Percentiles rank a stretch among this genome's conserved stretches.
Evolutionary conservation across 805 yeast genomes (phyloP).

Genomic region (Candida xiaguanensis): DNA sequence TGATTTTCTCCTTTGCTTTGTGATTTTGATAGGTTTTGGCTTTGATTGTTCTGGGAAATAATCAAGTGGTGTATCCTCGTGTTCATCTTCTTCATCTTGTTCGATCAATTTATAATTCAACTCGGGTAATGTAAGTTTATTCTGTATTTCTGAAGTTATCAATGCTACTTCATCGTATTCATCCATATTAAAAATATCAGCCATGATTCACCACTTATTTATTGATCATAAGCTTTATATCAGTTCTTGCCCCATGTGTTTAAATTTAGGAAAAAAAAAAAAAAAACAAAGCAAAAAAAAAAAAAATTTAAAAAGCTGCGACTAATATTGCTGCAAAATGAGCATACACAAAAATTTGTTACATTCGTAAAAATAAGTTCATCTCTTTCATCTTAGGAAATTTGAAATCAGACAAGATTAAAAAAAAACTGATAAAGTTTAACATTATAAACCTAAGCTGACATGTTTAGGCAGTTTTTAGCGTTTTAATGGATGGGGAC

Average conservation of each 20-base stretch:
- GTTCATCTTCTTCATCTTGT: slow-evolving; percentile 6
- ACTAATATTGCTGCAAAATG: not conserved
- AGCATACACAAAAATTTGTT: not conserved
- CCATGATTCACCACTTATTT: slow-evolving; percentile 16
- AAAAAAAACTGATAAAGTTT: too few relatives aligned
- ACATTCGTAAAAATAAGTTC: not conserved
- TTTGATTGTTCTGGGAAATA: slow-evolving; percentile 12
- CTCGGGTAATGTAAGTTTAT: not conserved
- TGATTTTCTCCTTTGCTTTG: slow-evolving; percentile 18
- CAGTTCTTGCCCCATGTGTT: not conserved
- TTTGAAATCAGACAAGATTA: not conserved
- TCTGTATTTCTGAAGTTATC: not conserved
- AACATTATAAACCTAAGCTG: too few relatives aligned
- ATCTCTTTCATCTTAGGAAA: not conserved
- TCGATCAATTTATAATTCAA: slow-evolving; percentile 4
- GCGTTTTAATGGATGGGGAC: not conserved
- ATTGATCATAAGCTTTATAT: not conserved
- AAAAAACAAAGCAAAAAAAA: not conserved
- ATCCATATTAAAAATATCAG: slow-evolving; percentile 35
- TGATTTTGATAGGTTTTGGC: slow-evolving; percentile 9
- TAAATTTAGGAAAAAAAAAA: not conserved
- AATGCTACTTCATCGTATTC: slow-evolving; percentile 21
- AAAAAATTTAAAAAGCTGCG: not conserved
- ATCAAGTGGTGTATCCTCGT: slow-evolving; percentile 4
- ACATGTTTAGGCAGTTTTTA: not conserved